Evolutionary conservation across 176 grass and related monocot genomes (phyloP).

Genomic region (Carex littledalei): DNA sequence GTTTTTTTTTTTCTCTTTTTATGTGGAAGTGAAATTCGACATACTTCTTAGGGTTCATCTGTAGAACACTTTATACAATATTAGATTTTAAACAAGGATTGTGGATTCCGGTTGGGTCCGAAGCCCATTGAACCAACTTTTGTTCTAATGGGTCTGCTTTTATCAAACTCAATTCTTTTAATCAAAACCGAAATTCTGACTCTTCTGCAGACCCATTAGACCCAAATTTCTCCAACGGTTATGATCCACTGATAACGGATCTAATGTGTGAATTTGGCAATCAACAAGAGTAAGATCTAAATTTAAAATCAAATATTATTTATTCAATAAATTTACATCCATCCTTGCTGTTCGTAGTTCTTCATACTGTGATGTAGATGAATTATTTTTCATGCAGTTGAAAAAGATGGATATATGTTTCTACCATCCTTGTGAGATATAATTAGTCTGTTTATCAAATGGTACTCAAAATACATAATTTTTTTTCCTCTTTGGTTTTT

Average conservation of each 20-base stretch:
- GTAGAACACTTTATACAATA: background rate
- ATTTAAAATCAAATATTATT: background rate
- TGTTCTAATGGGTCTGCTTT: background rate
- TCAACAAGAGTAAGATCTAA: background rate
- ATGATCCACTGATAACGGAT: background rate
- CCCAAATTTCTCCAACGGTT: background rate
- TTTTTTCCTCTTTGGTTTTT: background rate
- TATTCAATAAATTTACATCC: background rate
- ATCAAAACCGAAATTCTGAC: background rate
- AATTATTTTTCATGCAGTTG: background rate
- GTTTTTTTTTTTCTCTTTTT: background rate
- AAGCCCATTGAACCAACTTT: background rate
- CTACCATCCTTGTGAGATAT: background rate
- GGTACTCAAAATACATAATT: background rate
- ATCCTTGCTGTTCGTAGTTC: background rate
- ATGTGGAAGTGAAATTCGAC: background rate
- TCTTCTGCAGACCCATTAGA: background rate
- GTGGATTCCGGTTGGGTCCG: background rate
- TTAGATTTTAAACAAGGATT: background rate
- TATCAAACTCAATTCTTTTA: background rate
- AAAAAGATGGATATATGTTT: too few relatives aligned
- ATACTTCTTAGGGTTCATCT: too few relatives aligned
- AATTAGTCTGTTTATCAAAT: background rate
- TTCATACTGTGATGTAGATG: background rate
- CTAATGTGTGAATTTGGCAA: background rate